A percentile compares a stretch with the other conserved stretches of the same genome.
phyloP scores from a whole-genome alignment of 2,329 filamentous ascomycete genomes.

The Ceratocystis papillata region DNA sequence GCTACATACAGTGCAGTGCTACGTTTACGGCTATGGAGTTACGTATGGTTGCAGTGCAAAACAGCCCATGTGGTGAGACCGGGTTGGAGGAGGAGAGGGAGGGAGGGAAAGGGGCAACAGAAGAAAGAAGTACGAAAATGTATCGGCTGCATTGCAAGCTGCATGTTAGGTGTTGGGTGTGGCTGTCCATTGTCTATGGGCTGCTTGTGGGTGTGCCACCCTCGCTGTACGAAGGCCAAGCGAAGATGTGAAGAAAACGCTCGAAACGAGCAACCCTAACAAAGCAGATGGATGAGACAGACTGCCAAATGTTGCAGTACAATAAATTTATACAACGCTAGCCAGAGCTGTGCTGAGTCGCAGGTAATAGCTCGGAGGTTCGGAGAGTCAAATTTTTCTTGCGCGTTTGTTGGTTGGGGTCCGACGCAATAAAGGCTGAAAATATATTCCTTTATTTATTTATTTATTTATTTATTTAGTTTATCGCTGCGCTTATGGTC shows the following conservation, averaged over 20 bases:
- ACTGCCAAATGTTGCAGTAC: neutral
- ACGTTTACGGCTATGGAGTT: neutral
- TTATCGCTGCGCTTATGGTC: neutral
- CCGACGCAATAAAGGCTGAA: neutral
- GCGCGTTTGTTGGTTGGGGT: neutral
- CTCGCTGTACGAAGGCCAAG: too few species aligned
- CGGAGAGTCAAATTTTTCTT: conserved; percentile 3
- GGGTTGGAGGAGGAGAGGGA: neutral
- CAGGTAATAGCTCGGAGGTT: conserved; percentile 17
- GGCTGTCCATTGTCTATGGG: too few species aligned
- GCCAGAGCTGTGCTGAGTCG: too few species aligned
- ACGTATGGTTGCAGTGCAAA: neutral
- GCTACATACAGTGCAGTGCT: neutral
- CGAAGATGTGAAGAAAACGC: too few species aligned
- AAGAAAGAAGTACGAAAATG: too few species aligned
- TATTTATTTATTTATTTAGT: neutral
- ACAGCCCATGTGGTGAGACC: neutral
- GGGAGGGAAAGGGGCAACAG: neutral
- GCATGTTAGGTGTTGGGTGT: neutral
- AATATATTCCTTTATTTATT: neutral
- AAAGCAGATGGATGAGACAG: neutral
- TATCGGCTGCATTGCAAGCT: neutral
- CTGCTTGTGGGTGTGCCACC: too few species aligned
- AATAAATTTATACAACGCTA: too few species aligned
- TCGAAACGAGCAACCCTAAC: too few species aligned